Conservation (phyloP, 148 eudicot species). For the Dianthus caryophyllus region DNA sequence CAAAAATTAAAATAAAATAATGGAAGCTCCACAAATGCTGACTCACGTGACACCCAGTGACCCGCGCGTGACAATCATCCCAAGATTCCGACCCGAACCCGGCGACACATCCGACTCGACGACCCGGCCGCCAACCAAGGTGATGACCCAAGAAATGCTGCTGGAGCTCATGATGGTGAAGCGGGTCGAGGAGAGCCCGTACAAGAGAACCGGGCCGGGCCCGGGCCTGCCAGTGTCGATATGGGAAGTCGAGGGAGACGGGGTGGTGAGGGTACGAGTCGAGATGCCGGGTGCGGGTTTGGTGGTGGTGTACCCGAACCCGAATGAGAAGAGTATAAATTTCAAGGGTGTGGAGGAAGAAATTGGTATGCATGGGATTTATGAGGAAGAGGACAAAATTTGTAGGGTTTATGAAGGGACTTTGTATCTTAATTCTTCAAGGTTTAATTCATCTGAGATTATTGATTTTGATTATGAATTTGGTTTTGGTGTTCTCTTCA, state of each 20-base stretch:
- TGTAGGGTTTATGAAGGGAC: constrained; percentile 4
- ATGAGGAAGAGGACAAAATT: not conserved
- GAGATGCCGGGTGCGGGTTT: not conserved
- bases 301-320: not conserved
- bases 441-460: not conserved
- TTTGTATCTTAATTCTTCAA: not conserved
- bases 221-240: not conserved
- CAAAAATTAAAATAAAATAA: too few relatives aligned
- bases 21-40: too few relatives aligned
- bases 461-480: not conserved
- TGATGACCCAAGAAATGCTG: not conserved
- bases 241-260: not conserved
- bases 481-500: not conserved
- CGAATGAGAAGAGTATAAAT: not conserved
- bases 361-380: constrained; percentile 4
- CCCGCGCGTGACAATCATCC: too few relatives aligned
- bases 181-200: not conserved
- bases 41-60: too few relatives aligned
- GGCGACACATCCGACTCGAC: not conserved
- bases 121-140: not conserved
- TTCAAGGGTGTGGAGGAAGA: not conserved
- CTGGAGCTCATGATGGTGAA: constrained; percentile 2
- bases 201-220: not conserved
- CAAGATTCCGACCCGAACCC: too few relatives aligned
- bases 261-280: not conserved